phyloP scores from a whole-genome alignment of 192 early-diverging fungal genomes.

The Mortierella claussenii region DNA sequence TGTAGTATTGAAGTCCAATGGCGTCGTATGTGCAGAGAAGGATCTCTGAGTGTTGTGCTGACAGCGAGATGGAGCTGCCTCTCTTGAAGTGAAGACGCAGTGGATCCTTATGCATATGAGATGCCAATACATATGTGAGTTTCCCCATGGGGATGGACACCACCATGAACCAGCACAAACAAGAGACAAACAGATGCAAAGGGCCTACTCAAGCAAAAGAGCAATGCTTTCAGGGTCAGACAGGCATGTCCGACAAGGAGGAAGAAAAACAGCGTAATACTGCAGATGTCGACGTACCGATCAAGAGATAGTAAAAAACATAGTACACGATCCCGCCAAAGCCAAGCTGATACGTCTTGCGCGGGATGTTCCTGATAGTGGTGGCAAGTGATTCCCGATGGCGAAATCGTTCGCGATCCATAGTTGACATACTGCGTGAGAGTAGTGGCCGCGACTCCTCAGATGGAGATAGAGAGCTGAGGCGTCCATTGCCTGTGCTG shows the following conservation, averaged over 20 bases:
- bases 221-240: conserved; percentile 26
- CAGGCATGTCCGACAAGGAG: conserved; percentile 7
- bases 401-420: conserved; percentile 18
- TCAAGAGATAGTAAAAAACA: conserved; percentile 52
- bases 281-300: conserved; percentile 49
- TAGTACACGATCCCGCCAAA: conserved; percentile 61
- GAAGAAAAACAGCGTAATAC: background rate
- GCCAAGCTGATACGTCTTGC: conserved; percentile 47
- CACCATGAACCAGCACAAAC: conserved; percentile 86
- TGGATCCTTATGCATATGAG: conserved; percentile 83
- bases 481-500: conserved; percentile 19
- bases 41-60: conserved; percentile 61
- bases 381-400: conserved; percentile 9
- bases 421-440: conserved; percentile 15
- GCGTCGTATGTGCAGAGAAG: conserved; percentile 91
- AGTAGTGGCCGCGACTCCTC: conserved; percentile 53
- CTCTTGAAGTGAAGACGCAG: conserved; percentile 77
- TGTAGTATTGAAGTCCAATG: conserved; percentile 94
- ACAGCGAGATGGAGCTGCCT: conserved; percentile 46
- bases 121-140: conserved; percentile 81
- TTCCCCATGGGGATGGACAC: conserved; percentile 96
- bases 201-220: conserved; percentile 66
- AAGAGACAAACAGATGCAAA: conserved; percentile 78
- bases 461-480: conserved; percentile 36
- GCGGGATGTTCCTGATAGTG: conserved; percentile 22